phyloP scores from a whole-genome alignment of 345 rosid species.

The Hibiscus mutabilis region DNA sequence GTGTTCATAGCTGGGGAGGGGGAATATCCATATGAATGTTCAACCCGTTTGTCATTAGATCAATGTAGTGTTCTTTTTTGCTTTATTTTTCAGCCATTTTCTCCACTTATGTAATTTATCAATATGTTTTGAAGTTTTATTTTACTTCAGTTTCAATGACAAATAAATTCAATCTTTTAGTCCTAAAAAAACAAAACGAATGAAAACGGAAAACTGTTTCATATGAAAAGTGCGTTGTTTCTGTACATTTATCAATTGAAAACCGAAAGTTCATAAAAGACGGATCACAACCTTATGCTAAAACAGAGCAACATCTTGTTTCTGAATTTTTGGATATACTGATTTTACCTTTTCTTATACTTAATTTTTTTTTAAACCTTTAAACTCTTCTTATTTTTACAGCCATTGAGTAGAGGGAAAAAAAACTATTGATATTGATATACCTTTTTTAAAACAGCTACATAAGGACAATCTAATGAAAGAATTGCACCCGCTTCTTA shows the following conservation, averaged over 20 bases:
- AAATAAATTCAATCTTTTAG: too few species aligned
- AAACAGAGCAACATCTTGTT: slow-evolving; percentile 16
- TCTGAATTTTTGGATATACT: slow-evolving; percentile 10
- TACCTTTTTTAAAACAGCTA: slow-evolving; percentile 30
- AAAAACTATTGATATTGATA: slow-evolving; percentile 21
- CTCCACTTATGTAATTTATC: not conserved
- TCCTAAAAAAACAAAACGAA: not conserved
- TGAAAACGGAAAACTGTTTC: not conserved
- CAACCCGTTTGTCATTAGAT: too few species aligned
- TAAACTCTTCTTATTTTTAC: slow-evolving; percentile 44
- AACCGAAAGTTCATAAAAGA: not conserved
- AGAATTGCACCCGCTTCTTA: slow-evolving; percentile 37
- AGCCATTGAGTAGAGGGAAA: slow-evolving; percentile 17
- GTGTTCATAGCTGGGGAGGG: too few species aligned
- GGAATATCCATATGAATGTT: too few species aligned
- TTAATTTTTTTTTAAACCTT: not conserved
- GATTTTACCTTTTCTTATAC: not conserved
- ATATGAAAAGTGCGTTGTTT: not conserved
- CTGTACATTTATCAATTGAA: not conserved
- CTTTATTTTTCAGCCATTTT: not conserved
- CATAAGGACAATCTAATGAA: slow-evolving; percentile 45
- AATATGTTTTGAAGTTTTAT: not conserved
- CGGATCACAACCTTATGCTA: slow-evolving; percentile 6
- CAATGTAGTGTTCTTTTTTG: too few species aligned
- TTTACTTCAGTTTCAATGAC: not conserved